Evolutionary conservation across 345 rosid species (phyloP), one percentile per base, ranked within the genome.

Genomic region (Pistacia vera): DNA sequence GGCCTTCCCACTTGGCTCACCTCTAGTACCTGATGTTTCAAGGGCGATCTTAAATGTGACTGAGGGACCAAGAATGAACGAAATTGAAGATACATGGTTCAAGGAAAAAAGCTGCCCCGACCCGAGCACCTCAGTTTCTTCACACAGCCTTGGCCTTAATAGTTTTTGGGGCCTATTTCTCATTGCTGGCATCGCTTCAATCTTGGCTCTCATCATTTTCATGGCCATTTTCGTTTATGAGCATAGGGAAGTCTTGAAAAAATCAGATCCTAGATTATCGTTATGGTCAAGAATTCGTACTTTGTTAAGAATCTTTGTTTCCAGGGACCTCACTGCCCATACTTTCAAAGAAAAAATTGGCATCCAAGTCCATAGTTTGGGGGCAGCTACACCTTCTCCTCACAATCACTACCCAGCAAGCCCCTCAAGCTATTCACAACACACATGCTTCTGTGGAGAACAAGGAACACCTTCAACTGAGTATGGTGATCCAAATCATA

Each of bases 121-220:
- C 5, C 17, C 79, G 2, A 75, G 72, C 49, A 44, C 66, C 54
- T n/a, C 64, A 0, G 64, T 72, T 84, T 73, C 87, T 63, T 74
- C 80, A 8, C 75, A 79, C 33, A 30, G 33, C 18, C 86, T 88
- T 5, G 84, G 78, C 1, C 46, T 82, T 11, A 78, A 84, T n/a
- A 88, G 91, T 54, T 88, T 88, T 54, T 35, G 86, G 85, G 63
- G 86, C 25, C 56, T 88, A 52, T 85, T 88, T 70, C 56, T 83
- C 12, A 46, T 78, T 54, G 82, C 84, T 17, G 81, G 80, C 59
- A 57, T 71, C 14, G 74, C 80, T 11, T 77, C 89, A 52, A 0
- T 78, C 2, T 18, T 65, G 22, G 72, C 87, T n/a, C 77, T 85
- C 38, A 22, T 76, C 10, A 75, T 77, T 22, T 83, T 77, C 44